Conservation (phyloP, 1,284 basidiomycete genomes). For the Gomphus sp. region DNA sequence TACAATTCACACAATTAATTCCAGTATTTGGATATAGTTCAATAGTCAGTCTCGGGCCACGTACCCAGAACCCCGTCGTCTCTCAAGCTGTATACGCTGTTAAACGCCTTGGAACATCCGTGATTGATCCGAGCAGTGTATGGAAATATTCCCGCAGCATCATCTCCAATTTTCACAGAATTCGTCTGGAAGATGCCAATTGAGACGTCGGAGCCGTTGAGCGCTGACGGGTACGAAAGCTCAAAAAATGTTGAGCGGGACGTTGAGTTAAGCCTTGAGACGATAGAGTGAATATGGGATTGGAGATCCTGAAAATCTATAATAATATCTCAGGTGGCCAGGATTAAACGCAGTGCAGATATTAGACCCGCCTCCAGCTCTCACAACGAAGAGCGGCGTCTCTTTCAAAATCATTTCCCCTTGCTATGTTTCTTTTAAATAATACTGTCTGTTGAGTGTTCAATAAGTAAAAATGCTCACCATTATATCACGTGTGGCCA, state of each 20-base stretch:
- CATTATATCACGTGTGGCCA: slow-evolving; percentile 29
- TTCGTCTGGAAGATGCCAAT: slow-evolving; percentile 59
- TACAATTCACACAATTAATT: slow-evolving; percentile 32
- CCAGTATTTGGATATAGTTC: slow-evolving; percentile 24
- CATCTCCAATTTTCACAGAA: slow-evolving; percentile 38
- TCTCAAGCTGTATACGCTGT: slow-evolving; percentile 45
- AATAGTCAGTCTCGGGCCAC: background rate
- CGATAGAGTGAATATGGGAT: background rate
- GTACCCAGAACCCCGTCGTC: slow-evolving; percentile 12
- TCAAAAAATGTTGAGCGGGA: slow-evolving; percentile 8
- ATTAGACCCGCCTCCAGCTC: slow-evolving; percentile 31
- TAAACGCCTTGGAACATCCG: slow-evolving; percentile 54
- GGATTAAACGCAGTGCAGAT: background rate
- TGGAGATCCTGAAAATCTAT: slow-evolving; percentile 5
- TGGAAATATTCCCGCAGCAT: slow-evolving; percentile 47
- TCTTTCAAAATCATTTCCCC: slow-evolving; percentile 48
- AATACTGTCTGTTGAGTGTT: background rate
- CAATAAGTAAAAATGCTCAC: slow-evolving; percentile 17
- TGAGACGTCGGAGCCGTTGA: background rate
- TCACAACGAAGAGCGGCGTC: slow-evolving; percentile 42
- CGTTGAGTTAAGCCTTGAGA: slow-evolving; percentile 4
- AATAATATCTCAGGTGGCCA: background rate
- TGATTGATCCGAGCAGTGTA: slow-evolving; percentile 54
- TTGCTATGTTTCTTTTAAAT: slow-evolving; percentile 28
- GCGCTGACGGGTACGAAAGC: background rate